phyloP scores from a whole-genome alignment of 2,329 filamentous ascomycete genomes.

The Apiospora rasikravindrae region DNA sequence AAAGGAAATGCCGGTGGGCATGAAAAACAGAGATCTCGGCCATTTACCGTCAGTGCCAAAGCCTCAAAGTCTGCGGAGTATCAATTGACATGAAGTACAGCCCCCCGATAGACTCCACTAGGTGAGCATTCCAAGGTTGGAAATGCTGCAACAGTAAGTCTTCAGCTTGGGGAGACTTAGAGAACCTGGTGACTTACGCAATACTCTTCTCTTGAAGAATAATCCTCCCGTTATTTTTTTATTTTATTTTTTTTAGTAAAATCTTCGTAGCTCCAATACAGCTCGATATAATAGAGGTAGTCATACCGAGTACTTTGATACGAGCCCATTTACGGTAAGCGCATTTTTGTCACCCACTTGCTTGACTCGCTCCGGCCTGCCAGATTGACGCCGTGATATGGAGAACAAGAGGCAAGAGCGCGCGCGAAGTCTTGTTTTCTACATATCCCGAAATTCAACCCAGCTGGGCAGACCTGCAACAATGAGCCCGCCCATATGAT shows the following conservation, averaged over 20 bases:
- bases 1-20: constrained; percentile 1
- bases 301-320: too few species aligned
- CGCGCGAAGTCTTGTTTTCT: constrained; percentile 12
- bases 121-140: background rate
- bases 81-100: background rate
- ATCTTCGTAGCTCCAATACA: too few species aligned
- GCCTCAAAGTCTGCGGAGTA: background rate
- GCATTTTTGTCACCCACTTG: too few species aligned
- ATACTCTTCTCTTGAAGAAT: too few species aligned
- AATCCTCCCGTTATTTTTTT: too few species aligned
- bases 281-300: too few species aligned
- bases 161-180: background rate
- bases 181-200: background rate
- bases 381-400: background rate
- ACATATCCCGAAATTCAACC: constrained; percentile 1
- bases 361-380: constrained; percentile 6
- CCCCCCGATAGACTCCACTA: background rate
- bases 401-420: background rate
- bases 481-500: background rate
- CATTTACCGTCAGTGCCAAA: background rate
- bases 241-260: too few species aligned
- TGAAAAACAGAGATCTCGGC: background rate
- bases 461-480: constrained; percentile 17
- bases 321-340: too few species aligned
- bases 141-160: background rate